phyloP scores from a whole-genome alignment of 2,329 filamentous ascomycete genomes.

The Davidsoniella neocaledoniae region DNA sequence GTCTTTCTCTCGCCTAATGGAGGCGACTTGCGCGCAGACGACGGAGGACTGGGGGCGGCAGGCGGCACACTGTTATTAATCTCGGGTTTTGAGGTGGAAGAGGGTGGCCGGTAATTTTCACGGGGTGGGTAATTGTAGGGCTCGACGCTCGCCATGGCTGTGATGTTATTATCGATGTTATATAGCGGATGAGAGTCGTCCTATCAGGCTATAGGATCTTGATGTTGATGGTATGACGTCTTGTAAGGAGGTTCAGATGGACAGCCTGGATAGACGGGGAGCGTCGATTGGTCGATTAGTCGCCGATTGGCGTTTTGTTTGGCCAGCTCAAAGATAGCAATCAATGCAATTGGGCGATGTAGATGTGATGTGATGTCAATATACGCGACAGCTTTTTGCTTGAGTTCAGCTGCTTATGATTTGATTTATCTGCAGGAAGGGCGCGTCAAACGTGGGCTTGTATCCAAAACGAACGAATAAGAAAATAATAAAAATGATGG shows the following conservation, averaged over 20 bases:
- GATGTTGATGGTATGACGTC: too few species aligned
- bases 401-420: neutral
- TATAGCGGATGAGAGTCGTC: neutral
- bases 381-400: neutral
- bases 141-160: conserved; percentile 41
- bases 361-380: too few species aligned
- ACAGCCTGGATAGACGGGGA: too few species aligned
- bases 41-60: conserved; percentile 4
- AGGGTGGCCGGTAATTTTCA: conserved; percentile 40
- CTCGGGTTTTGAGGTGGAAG: conserved; percentile 12
- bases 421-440: neutral
- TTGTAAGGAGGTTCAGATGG: too few species aligned
- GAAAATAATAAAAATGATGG: too few species aligned
- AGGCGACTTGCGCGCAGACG: conserved; percentile 3
- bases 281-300: too few species aligned
- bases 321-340: too few species aligned
- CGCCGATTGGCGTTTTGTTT: too few species aligned
- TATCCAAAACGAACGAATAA: too few species aligned
- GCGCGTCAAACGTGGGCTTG: neutral
- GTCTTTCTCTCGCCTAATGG: neutral
- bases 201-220: too few species aligned
- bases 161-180: neutral
- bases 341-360: too few species aligned
- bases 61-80: neutral
- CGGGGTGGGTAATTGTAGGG: conserved; percentile 35